Base-by-base conservation (phyloP, 2,329 filamentous ascomycete species). In the Colletotrichum noveboracense region DNA sequence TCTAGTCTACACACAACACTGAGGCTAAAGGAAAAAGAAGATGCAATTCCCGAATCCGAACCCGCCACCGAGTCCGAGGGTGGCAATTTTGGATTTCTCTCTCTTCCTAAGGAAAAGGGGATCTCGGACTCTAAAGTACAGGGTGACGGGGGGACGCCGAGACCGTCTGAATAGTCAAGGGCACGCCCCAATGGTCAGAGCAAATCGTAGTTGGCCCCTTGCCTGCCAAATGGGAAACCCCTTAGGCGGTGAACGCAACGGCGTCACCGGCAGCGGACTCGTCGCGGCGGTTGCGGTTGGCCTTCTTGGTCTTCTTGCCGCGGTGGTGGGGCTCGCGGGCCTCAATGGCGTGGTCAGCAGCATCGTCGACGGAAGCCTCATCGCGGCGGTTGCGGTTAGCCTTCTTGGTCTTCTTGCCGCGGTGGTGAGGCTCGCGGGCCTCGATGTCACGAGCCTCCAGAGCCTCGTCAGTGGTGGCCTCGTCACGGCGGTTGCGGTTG, bases 361-460 rank as follows among this genome's bases (percentile, higher is more conserved):
- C 66, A 43, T 64, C 69, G 7, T 68, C 69, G 55, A 26, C 69
- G 3, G 52, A 30, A 21, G 24, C 43, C 58, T 56, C 70, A 21
- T 65, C 60, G 14, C 70, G 69, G 18, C 67, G 67, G 36, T 66
- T 66, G 38, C 66, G 58, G 24, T 74, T 77, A 30, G 76, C 71
- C 66, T 78, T 77, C 36, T 71, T 74, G 13, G 71, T 76, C 65
- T 74, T 77, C 70, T 77, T 77, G 61, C 65, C 72, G 5, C 58
- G 48, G 69, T 76, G 75, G n/a, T 78, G 75, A 34, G 77, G 77
- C 60, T 79, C 77, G 16, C 77, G 78, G 28, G 77, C 52, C 21
- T 77, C 77, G 3, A 78, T 32, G n/a, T 79, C 75, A 24, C 77
- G 78, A 43, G 77, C 52, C 24, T 78, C 77, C 1, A 77, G 36